phyloP scores from a whole-genome alignment of 2,329 filamentous ascomycete genomes.

The Penicillium sp. region DNA sequence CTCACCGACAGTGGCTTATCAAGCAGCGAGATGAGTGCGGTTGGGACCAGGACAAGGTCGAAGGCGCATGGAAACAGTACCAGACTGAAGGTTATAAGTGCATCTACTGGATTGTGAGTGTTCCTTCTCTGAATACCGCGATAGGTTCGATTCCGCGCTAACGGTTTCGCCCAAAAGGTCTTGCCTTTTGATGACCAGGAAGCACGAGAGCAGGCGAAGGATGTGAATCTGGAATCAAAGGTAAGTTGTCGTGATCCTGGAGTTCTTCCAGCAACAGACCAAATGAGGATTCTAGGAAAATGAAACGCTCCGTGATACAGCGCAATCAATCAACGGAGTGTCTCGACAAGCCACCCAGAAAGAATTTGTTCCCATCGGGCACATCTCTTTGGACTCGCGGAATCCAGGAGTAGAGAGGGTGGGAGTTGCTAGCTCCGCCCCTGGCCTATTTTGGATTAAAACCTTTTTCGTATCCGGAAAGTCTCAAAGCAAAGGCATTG shows the following conservation, averaged over 20 bases:
- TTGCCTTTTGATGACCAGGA: neutral
- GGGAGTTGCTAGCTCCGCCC: constrained; percentile 18
- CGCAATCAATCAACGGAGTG: constrained; percentile 24
- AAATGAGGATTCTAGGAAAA: constrained; percentile 7
- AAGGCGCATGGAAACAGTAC: constrained; percentile 22
- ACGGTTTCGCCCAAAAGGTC: neutral
- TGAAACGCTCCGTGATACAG: constrained; percentile 24
- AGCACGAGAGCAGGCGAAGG: neutral
- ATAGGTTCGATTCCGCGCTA: neutral
- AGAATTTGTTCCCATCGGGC: constrained; percentile 28
- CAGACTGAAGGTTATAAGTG: constrained; percentile 29
- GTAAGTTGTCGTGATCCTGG: neutral
- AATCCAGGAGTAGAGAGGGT: constrained; percentile 22
- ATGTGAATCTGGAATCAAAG: neutral
- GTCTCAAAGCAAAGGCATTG: constrained; percentile 28
- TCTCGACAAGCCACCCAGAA: constrained; percentile 19
- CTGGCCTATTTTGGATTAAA: constrained; percentile 31
- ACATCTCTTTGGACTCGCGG: constrained; percentile 30
- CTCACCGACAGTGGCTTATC: constrained; percentile 22
- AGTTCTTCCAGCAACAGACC: neutral
- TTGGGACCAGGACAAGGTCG: constrained; percentile 30
- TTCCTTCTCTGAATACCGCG: neutral
- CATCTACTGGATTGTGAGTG: constrained; percentile 33
- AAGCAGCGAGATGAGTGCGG: constrained; percentile 28
- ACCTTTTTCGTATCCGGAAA: constrained; percentile 24